phyloP scores from a whole-genome alignment of 371 early-diverging fungal genomes.

The Batrachochytrium dendrobatidis region DNA sequence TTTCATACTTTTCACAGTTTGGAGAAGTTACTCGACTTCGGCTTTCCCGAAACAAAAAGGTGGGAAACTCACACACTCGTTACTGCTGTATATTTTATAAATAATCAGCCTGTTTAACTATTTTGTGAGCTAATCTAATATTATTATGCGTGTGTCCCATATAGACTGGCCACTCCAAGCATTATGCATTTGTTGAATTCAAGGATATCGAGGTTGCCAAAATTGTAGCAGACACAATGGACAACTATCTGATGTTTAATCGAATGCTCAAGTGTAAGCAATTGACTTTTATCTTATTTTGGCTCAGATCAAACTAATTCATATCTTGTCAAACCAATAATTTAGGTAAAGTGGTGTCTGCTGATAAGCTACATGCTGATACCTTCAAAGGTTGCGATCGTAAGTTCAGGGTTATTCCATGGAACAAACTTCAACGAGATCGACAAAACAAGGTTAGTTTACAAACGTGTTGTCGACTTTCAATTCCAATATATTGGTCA shows the following conservation, averaged over 20 bases:
- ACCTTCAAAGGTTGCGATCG: constrained; percentile 60
- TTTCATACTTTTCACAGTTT: constrained; percentile 84
- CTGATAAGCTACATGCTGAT: constrained; percentile 60
- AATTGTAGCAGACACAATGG: constrained; percentile 91
- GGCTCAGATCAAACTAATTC: background rate
- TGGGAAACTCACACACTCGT: constrained; percentile 10
- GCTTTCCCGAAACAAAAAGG: constrained; percentile 78
- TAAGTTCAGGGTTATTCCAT: constrained; percentile 52
- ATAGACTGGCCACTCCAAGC: constrained; percentile 79
- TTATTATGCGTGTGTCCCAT: too few species aligned
- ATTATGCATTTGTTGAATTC: constrained; percentile 91
- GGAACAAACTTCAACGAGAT: constrained; percentile 44
- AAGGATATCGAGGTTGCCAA: constrained; percentile 66
- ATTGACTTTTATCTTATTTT: background rate
- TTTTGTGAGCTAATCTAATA: too few species aligned
- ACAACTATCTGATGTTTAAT: constrained; percentile 84
- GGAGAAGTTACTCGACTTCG: constrained; percentile 74
- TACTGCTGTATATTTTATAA: too few species aligned
- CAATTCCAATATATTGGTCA: background rate
- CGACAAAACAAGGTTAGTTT: constrained; percentile 48
- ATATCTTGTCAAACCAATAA: background rate
- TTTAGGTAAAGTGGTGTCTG: constrained; percentile 48
- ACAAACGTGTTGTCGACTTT: background rate
- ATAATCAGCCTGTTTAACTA: too few species aligned
- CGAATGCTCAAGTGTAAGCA: constrained; percentile 71